Percentiles rank a stretch among this genome's conserved stretches.
Conservation (phyloP, 148 eudicot genomes). For the Vaccinium corymbosum region DNA sequence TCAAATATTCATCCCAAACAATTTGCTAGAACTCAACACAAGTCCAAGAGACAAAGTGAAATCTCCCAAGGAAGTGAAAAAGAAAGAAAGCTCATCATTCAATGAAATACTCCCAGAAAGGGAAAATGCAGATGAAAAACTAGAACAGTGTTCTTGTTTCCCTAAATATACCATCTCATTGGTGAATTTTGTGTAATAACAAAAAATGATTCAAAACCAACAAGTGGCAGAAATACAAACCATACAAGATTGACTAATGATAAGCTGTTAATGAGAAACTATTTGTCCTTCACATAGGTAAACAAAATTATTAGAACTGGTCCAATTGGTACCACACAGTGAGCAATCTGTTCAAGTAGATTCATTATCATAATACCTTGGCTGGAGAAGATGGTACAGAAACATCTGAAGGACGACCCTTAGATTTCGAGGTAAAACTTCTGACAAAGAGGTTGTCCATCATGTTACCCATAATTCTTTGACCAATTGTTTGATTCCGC, state of each 20-base stretch:
- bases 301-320: background rate
- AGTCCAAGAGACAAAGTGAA: background rate
- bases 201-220: background rate
- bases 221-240: background rate
- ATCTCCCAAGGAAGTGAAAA: background rate
- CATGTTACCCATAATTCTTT: constrained; percentile 91
- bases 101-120: background rate
- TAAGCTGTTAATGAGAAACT: background rate
- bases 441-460: constrained; percentile 77
- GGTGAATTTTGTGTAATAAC: background rate
- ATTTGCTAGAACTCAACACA: background rate
- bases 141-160: background rate
- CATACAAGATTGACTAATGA: background rate
- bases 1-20: background rate
- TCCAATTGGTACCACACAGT: background rate
- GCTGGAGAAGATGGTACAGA: constrained; percentile 53
- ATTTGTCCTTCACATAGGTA: background rate
- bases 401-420: constrained; percentile 52
- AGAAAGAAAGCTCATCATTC: constrained; percentile 1
- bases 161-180: background rate
- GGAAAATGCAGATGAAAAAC: background rate
- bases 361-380: constrained; percentile 46
- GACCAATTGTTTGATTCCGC: constrained; percentile 81
- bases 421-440: constrained; percentile 86
- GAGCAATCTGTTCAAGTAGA: constrained; percentile 1